Base-by-base conservation (phyloP, 306 rosid species). In the Malus sieversii region DNA sequence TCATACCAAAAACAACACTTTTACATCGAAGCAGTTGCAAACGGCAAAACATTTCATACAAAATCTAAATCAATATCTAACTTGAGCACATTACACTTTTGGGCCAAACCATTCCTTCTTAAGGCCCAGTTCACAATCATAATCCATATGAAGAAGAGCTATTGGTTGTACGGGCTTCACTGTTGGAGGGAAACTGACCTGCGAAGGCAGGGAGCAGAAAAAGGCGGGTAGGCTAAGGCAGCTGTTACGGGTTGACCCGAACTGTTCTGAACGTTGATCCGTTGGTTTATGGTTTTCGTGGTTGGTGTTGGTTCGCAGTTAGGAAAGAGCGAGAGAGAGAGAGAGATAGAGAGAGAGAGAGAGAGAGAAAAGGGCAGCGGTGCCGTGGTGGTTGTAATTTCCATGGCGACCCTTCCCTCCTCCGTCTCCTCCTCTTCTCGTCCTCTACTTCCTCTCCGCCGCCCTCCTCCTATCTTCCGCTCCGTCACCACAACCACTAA, bases 341-440 rank as follows among this genome's bases (percentile, higher is more conserved):
- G 66, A 35, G 29, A 32, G 23, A 23, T 23, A 23, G 57, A 48
- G 44, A 14, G 42, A 27, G 46, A n/a, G 61, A 44, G 66, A 22
- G 77, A 45, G 72, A 51, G 75, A 16, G 48, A 35, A n/a, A 71
- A 61, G 76, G 64, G 29, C 33, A 76, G 75, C 23, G 80, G 16
- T 57, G 80, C 29, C 80, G 85, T 30, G 59, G 82, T 29, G 83
- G 80, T 45, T 72, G 80, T 62, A 62, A 61, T 81, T 66, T 76
- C 58, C 79, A 91, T 94, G 98, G 94, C 98, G 80, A 78, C 94
- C 91, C 85, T 87, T 81, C 75, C 90, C 81, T 88, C 94, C 79
- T 80, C 83, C 78, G 70, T 86, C 88, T 83, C 78, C 76, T 78
- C 74, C 64, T 70, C 67, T 81, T 82, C 82, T 66, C 81, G 61